A percentile compares a stretch with the other conserved stretches of the same genome.
These are phyloP conservation scores for Fraxinus velutina DNA, from an alignment of 305 asterid species.

Conservation along the genomic window DNA sequence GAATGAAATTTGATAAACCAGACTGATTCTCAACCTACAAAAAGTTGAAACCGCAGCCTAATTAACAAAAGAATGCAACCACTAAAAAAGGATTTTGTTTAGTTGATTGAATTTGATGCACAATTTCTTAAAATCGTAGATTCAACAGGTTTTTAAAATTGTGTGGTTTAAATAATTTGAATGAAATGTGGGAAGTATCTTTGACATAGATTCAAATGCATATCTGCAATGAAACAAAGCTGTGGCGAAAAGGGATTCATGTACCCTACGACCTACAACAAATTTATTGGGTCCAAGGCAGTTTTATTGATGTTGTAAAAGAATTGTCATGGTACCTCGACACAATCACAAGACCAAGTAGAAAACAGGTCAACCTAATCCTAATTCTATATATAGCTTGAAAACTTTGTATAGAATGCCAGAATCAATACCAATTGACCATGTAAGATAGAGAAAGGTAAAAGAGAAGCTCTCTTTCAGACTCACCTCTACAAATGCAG, in stretches of 20 bases:
- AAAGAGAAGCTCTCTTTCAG: background rate
- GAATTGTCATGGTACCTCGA: slow-evolving; percentile 1
- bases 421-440: background rate
- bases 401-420: background rate
- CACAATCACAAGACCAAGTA: background rate
- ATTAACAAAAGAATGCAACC: slow-evolving; percentile 9
- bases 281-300: background rate
- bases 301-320: background rate
- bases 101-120: background rate
- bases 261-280: background rate
- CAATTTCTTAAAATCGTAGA: background rate
- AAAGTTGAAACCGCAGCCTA: background rate
- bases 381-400: background rate
- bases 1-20: slow-evolving; percentile 88
- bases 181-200: background rate
- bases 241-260: background rate
- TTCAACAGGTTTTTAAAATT: background rate
- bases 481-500: slow-evolving; percentile 80
- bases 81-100: background rate
- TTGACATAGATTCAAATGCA: background rate
- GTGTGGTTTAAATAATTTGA: background rate
- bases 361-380: background rate
- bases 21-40: slow-evolving; percentile 90
- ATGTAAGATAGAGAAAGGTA: background rate
- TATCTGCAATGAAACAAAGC: background rate